phyloP scores from a whole-genome alignment of 768 basidiomycete genomes.

The Lactifluus echinatus region DNA sequence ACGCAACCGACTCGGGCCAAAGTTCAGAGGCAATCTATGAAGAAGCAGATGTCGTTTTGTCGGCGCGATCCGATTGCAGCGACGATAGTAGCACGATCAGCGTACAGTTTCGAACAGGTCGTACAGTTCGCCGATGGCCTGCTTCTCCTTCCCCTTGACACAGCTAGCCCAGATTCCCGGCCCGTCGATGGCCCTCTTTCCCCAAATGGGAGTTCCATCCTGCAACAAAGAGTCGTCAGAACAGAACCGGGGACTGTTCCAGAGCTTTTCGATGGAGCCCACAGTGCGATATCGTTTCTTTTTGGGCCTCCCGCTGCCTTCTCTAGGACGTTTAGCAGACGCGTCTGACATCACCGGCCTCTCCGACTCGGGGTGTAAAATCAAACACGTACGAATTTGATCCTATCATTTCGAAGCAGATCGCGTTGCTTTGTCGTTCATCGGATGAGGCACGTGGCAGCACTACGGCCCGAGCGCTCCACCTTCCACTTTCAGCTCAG shows the following conservation, averaged over 20 bases:
- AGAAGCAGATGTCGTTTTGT: not conserved
- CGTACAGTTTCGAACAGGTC: conserved; percentile 72
- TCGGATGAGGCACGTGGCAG: not conserved
- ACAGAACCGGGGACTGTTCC: not conserved
- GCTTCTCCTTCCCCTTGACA: conserved; percentile 76
- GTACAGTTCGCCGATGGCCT: conserved; percentile 65
- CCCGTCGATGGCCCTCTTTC: conserved; percentile 58
- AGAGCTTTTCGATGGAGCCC: too few relatives aligned
- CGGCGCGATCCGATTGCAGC: not conserved
- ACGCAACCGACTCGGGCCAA: conserved; percentile 43
- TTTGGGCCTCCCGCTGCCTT: conserved; percentile 2
- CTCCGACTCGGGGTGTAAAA: not conserved
- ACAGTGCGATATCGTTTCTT: conserved; percentile 8
- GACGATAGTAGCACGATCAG: not conserved
- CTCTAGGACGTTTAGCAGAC: not conserved
- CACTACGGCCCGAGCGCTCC: not conserved
- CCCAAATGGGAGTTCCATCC: conserved; percentile 65
- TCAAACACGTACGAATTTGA: not conserved
- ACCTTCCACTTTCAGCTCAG: not conserved
- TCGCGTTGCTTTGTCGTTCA: not conserved
- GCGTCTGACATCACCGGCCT: not conserved
- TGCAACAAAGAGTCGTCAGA: conserved; percentile 23
- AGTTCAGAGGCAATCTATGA: conserved; percentile 57
- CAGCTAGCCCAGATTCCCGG: conserved; percentile 85
- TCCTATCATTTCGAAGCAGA: not conserved